Evolutionary conservation across 2,329 filamentous ascomycete species (phyloP).

Genomic region (Fusarium kyushuense): DNA sequence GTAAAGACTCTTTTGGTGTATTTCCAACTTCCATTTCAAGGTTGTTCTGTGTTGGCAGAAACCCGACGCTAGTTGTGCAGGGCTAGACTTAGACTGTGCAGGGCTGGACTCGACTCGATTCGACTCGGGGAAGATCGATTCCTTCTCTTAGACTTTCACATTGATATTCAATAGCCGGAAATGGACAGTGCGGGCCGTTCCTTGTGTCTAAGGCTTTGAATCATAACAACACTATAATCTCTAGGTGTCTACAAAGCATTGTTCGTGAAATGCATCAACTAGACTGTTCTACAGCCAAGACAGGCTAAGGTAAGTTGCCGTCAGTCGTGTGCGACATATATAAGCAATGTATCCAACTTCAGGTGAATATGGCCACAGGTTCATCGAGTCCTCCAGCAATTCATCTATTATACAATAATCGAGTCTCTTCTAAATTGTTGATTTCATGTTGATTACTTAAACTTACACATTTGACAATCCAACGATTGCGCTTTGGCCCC

Average conservation of each 20-base stretch:
- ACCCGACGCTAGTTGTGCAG: conserved; percentile 25
- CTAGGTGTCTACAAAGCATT: conserved; percentile 4
- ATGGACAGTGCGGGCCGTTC: conserved; percentile 31
- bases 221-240: neutral
- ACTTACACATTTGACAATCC: conserved; percentile 9
- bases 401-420: conserved; percentile 5
- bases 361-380: neutral
- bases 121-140: conserved; percentile 5
- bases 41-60: conserved; percentile 36
- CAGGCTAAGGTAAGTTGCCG: conserved; percentile 2
- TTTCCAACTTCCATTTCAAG: conserved; percentile 20
- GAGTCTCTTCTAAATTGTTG: conserved; percentile 2
- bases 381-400: neutral
- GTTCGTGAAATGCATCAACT: conserved; percentile 1
- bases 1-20: conserved; percentile 9
- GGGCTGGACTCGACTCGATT: conserved; percentile 15
- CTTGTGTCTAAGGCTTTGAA: conserved; percentile 31
- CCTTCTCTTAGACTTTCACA: conserved; percentile 19
- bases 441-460: conserved; percentile 13
- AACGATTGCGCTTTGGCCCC: conserved; percentile 15
- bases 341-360: neutral
- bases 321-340: neutral
- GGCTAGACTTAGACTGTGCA: conserved; percentile 7
- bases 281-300: neutral
- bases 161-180: conserved; percentile 15